Base-by-base conservation (phyloP, 2,329 filamentous ascomycete species). In the Pseudogymnoascus sp. region DNA sequence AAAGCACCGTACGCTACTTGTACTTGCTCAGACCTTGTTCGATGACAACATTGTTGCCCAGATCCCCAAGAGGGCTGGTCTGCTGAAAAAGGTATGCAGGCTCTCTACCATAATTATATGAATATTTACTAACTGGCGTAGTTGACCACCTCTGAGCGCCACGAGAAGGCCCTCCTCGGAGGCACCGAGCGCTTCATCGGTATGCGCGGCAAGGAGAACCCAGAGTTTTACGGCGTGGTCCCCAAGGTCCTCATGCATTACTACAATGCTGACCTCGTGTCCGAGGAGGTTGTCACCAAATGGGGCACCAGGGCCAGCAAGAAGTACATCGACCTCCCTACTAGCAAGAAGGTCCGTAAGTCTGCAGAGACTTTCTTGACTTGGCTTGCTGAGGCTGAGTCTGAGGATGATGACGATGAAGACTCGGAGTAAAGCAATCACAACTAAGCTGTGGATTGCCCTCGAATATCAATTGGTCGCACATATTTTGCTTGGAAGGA, bases 221-320 rank as follows among this genome's bases (percentile, higher is more conserved):
- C 92, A 0, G 87, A 93, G 50, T 83, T 97, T 70, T 84, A 89
- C 74, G 75, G 84, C 72, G 78, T 90, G 73, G 82, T 97, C 64
- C 89, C 92, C 66, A 91, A 90, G 75, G 89, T 99, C 70, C 82
- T 99, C 66, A 84, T 96, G 75, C 83, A 89, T 70, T 89, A 93
- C 78, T 99, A 97, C 77, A 85, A 97, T 77, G 82, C 91, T 71
- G 94, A 99, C 68, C 82, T 99, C 61, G 79, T 96, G 70, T 86
- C 83, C 59, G 94, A 99, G 79, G 92, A 96, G 66, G 84, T 92
- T 13, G 85, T 96, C 73, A 89, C 87, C 76, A 87, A 88, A 69
- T 99, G 94, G 93, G 93, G 92, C 67, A 83, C 84, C 73, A 96
- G 94, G 82, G 92, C 93, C 63, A 96, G 91, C 84, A 97, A 96